These are phyloP conservation scores for Sarocladium oryzae DNA, from an alignment of 2,329 filamentous ascomycete genomes.

Conservation along the genomic window DNA sequence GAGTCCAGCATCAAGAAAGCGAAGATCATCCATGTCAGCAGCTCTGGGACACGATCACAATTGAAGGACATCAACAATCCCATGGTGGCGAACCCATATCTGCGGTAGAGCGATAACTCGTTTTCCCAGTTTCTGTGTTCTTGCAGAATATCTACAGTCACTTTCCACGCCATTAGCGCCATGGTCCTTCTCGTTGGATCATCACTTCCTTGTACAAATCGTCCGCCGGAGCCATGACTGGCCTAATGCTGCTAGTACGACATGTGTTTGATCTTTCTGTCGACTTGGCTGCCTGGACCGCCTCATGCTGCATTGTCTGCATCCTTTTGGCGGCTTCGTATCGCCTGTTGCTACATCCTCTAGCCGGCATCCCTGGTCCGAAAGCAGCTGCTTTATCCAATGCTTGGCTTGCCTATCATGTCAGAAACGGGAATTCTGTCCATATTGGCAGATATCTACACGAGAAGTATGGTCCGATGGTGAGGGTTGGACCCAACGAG, in stretches of 20 bases:
- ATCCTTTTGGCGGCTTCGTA: conserved; percentile 19
- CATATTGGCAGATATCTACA: conserved; percentile 39
- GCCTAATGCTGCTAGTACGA: too few relatives aligned
- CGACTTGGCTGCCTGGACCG: not conserved
- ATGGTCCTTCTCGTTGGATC: not conserved
- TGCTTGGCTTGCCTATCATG: conserved; percentile 41
- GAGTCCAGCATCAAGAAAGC: too few relatives aligned
- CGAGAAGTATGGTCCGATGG: conserved; percentile 38
- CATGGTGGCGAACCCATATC: too few relatives aligned
- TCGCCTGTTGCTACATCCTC: conserved; percentile 35
- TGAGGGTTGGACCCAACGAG: conserved; percentile 48
- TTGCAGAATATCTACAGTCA: too few relatives aligned
- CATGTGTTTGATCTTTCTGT: not conserved
- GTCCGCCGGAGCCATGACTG: not conserved
- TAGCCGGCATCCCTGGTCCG: conserved; percentile 40
- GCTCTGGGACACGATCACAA: too few relatives aligned
- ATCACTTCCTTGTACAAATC: not conserved
- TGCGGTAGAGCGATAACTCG: too few relatives aligned
- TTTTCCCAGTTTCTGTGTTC: too few relatives aligned
- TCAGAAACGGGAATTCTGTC: conserved; percentile 35
- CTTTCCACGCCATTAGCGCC: not conserved
- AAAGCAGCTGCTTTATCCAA: conserved; percentile 39
- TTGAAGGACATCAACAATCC: too few relatives aligned
- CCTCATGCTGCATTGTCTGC: not conserved
- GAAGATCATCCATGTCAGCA: too few relatives aligned